Percentiles rank a stretch among this genome's conserved stretches.
phyloP scores from a whole-genome alignment of 345 rosid genomes.

The Cardamine occulta region DNA sequence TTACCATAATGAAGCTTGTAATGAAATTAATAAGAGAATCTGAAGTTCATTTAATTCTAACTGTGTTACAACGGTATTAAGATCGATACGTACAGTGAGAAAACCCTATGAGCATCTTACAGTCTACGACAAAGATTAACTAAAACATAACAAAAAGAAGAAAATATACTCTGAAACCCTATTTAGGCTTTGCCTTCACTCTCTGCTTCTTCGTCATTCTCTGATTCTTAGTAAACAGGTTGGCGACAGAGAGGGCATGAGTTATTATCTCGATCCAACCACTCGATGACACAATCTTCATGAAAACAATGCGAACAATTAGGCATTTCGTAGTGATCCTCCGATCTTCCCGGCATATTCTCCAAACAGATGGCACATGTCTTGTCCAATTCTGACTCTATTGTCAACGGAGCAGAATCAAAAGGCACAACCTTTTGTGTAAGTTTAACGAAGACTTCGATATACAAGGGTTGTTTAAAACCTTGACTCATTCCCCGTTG shows the following conservation, averaged over 20 bases:
- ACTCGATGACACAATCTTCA: not conserved
- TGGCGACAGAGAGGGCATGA: constrained; percentile 15
- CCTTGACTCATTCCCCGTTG: too few relatives aligned
- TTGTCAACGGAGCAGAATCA: not conserved
- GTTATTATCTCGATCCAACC: not conserved
- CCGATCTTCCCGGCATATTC: not conserved
- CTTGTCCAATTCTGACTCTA: not conserved
- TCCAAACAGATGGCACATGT: constrained; percentile 44
- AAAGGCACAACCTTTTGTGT: not conserved
- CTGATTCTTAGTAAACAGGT: not conserved
- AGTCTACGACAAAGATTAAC: too few relatives aligned
- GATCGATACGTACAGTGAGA: not conserved
- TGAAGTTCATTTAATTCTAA: not conserved
- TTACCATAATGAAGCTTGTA: too few relatives aligned
- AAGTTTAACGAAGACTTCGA: too few relatives aligned
- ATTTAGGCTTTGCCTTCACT: not conserved
- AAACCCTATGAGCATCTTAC: not conserved
- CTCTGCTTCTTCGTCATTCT: not conserved
- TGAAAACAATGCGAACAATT: not conserved
- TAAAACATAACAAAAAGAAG: not conserved
- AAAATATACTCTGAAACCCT: too few relatives aligned
- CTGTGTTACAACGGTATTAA: not conserved
- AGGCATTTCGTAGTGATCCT: not conserved
- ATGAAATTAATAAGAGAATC: not conserved
- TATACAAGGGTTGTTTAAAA: too few relatives aligned